Evolutionary conservation across 352 stramenopile genomes (phyloP).

Genomic region (Phytophthora pisi): DNA sequence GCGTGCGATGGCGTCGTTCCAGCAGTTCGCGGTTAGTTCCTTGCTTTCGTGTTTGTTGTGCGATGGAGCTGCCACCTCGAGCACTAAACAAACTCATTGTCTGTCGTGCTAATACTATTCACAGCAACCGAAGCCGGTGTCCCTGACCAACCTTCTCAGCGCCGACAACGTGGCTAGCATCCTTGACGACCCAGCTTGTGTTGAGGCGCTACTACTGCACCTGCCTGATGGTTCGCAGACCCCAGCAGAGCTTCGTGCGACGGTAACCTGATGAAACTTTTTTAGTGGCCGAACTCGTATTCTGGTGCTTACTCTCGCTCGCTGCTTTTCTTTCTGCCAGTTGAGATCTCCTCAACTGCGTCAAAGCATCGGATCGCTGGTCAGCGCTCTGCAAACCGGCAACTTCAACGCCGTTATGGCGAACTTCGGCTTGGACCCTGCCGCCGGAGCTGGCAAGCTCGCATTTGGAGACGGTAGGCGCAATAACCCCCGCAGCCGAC

Average conservation of each 20-base stretch:
- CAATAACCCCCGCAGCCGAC: not conserved
- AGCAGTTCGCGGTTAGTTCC: conserved; percentile 55
- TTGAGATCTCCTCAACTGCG: conserved; percentile 86
- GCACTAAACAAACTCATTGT: too few species aligned
- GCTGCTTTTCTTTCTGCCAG: conserved; percentile 28
- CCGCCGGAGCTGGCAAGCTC: conserved; percentile 80
- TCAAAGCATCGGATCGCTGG: conserved; percentile 88
- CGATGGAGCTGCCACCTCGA: too few species aligned
- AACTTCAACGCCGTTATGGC: conserved; percentile 92
- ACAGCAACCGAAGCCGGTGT: conserved; percentile 67
- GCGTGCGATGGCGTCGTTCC: conserved; percentile 85
- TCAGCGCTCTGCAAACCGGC: conserved; percentile 82
- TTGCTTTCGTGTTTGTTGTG: too few species aligned
- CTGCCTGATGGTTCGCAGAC: conserved; percentile 86
- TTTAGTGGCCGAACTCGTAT: too few species aligned
- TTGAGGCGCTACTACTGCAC: conserved; percentile 67
- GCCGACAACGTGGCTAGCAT: conserved; percentile 62
- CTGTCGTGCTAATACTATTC: not conserved
- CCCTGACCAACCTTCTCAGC: conserved; percentile 67
- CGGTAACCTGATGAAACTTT: conserved; percentile 36
- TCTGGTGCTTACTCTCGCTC: not conserved
- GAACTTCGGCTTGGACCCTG: conserved; percentile 89
- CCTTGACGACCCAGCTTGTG: conserved; percentile 63
- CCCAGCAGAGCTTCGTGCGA: conserved; percentile 72
- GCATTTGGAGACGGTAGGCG: conserved; percentile 80